A percentile compares a stretch with the other conserved stretches of the same genome.
Conservation (phyloP, 129 eudicot genomes). For the Glebionis coronaria region DNA sequence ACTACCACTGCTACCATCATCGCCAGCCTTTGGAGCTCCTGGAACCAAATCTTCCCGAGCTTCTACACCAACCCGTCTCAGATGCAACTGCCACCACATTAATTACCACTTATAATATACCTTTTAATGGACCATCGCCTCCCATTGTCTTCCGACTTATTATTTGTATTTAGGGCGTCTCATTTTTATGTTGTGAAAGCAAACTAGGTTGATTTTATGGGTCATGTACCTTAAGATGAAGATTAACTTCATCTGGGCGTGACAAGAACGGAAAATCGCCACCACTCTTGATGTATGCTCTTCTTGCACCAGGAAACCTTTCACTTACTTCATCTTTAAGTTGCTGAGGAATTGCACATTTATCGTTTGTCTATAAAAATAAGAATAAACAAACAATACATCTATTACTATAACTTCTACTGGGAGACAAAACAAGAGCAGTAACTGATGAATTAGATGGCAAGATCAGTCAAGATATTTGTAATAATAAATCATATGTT, state of each 20-base stretch:
- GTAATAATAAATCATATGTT: constrained; percentile 8
- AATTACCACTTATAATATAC: constrained; percentile 1
- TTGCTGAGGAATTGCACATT: constrained; percentile 76
- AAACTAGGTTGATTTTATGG: not conserved
- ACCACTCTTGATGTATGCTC: constrained; percentile 78
- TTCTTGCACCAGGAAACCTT: constrained; percentile 90
- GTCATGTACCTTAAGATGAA: constrained; percentile 83
- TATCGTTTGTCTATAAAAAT: constrained; percentile 72
- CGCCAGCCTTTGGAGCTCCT: constrained; percentile 42
- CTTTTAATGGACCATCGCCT: not conserved
- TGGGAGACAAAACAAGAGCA: no score
- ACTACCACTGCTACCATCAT: constrained; percentile 41
- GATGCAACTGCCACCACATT: constrained; percentile 59
- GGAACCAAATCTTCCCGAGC: constrained; percentile 67
- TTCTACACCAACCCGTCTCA: constrained; percentile 94
- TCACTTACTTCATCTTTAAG: constrained; percentile 88
- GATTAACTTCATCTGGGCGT: constrained; percentile 95
- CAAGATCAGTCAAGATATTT: not conserved
- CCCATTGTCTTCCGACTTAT: not conserved
- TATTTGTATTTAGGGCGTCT: not conserved
- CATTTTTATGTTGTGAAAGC: not conserved
- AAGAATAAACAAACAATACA: constrained; percentile 11
- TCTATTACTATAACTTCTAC: not conserved
- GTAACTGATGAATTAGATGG: no score
- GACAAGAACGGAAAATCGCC: constrained; percentile 98